Evolutionary conservation across 2,329 filamentous ascomycete species (phyloP), one percentile per base, ranked within the genome.

Genomic region (Pestalotiopsis sp.): DNA sequence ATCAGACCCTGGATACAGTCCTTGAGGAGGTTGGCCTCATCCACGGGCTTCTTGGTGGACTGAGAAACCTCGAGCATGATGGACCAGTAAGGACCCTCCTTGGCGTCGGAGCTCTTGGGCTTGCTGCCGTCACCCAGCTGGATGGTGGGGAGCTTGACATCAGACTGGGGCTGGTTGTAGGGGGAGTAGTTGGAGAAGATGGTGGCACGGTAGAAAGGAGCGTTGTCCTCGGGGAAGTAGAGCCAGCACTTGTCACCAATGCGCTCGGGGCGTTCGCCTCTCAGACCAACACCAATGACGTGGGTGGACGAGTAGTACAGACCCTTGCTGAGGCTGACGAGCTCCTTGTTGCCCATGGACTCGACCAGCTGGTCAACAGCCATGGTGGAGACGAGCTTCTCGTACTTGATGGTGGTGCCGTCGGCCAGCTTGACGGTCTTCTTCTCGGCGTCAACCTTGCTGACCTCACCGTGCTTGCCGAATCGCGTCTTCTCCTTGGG

Each of bases 161-260:
- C 90, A 69, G 90, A 86, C 73, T 93, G 86, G 41, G 96, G 96
- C 85, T 98, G 96, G 88, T 99, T 99, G 90, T 97, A 91, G 66
- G 95, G 96, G 25, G 96, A 98, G 89, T 99, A 99, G 90, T 99
- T 99, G 83, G 95, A 98, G 90, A 99, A 99, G 85, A 99, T 98
- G 79, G 96, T 99, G 78, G 96, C 96, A 76, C 96, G 93, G 89
- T 99, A 99, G 89, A 99, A 99, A 80, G 94, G 94, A 87, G 94
- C 98, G 89, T 99, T 92, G 82, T 97, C 92, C 83, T 99, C 96
- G 72, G 96, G 96, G 90, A 98, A 99, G 90, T 99, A 99, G 74
- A 99, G 87, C 95, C 96, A 99, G 91, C 96, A 99, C 89, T 98
- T 99, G 87, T 99, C 96, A 73, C 96, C 96, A 75, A 99, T 99